A percentile compares a stretch with the other conserved stretches of the same genome.
These are phyloP conservation scores for Populus trichocarpa DNA, from an alignment of 441 rosid species.

Conservation along the genomic window DNA sequence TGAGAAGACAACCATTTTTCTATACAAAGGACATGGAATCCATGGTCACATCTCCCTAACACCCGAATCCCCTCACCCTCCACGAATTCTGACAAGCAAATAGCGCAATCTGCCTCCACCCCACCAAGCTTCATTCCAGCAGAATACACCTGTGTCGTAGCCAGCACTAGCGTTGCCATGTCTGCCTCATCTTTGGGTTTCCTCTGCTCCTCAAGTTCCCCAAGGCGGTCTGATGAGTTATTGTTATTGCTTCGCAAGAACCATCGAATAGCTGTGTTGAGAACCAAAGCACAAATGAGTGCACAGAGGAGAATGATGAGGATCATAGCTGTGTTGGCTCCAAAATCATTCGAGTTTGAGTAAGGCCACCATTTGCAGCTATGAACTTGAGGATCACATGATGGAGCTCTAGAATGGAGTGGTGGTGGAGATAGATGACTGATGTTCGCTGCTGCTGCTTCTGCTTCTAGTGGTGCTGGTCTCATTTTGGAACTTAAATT, in stretches of 20 bases:
- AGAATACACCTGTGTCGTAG: slow-evolving; percentile 36
- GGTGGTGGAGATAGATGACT: slow-evolving; percentile 21
- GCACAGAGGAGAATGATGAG: slow-evolving; percentile 58
- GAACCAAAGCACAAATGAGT: slow-evolving; percentile 56
- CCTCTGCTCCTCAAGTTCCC: slow-evolving; percentile 20
- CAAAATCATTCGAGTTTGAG: slow-evolving; percentile 46
- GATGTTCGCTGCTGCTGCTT: slow-evolving; percentile 6
- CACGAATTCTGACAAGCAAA: slow-evolving; percentile 74
- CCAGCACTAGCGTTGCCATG: slow-evolving; percentile 14
- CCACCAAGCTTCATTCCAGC: slow-evolving; percentile 52
- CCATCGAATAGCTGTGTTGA: slow-evolving; percentile 64
- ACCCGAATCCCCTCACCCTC: slow-evolving; percentile 69
- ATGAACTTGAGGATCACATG: slow-evolving; percentile 43
- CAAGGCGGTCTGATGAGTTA: slow-evolving; percentile 13
- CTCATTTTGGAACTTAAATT: slow-evolving; percentile 19
- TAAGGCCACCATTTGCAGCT: slow-evolving; percentile 49
- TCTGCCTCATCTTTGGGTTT: slow-evolving; percentile 36
- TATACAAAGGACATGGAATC: slow-evolving; percentile 68
- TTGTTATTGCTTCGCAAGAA: slow-evolving; percentile 26
- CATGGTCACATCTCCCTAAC: slow-evolving; percentile 64
- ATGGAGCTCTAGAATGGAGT: slow-evolving; percentile 26
- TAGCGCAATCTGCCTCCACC: slow-evolving; percentile 58
- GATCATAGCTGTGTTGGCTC: slow-evolving; percentile 46
- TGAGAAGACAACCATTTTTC: slow-evolving; percentile 54
- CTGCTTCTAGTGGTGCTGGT: slow-evolving; percentile 7